Percentiles rank a stretch among this genome's conserved stretches.
phyloP scores from a whole-genome alignment of 345 rosid genomes.

The Melaleuca alternifolia region DNA sequence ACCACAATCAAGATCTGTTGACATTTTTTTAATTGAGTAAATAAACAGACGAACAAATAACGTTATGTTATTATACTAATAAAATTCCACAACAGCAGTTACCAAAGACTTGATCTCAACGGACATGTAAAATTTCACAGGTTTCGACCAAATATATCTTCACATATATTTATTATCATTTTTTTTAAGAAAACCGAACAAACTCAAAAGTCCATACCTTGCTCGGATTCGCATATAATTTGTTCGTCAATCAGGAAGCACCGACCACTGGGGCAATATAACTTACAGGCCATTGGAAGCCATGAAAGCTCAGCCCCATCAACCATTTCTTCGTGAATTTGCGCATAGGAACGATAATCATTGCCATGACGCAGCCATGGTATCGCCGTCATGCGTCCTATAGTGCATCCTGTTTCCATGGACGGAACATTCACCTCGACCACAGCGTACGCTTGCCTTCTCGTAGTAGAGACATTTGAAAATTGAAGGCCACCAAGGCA shows the following conservation, averaged over 20 bases:
- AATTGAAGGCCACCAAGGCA: not conserved
- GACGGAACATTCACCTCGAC: not conserved
- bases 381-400: not conserved
- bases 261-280: not conserved
- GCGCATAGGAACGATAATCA: not conserved
- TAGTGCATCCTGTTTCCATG: not conserved
- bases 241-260: not conserved
- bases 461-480: not conserved
- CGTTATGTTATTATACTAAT: not conserved
- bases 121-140: not conserved
- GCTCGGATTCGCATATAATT: accelerated
- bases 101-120: not conserved
- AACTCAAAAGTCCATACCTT: not conserved
- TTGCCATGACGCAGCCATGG: not conserved
- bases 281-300: not conserved
- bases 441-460: accelerated
- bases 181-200: not conserved
- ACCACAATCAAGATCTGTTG: too few species aligned
- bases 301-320: not conserved
- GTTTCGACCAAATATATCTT: not conserved
- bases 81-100: too few species aligned
- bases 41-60: too few species aligned
- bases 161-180: not conserved
- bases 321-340: not conserved
- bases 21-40: too few species aligned